Percentiles rank a stretch among this genome's conserved stretches.
These are phyloP conservation scores for Dactylella cylindrospora DNA, from an alignment of 2,329 filamentous ascomycete genomes.

Conservation along the genomic window DNA sequence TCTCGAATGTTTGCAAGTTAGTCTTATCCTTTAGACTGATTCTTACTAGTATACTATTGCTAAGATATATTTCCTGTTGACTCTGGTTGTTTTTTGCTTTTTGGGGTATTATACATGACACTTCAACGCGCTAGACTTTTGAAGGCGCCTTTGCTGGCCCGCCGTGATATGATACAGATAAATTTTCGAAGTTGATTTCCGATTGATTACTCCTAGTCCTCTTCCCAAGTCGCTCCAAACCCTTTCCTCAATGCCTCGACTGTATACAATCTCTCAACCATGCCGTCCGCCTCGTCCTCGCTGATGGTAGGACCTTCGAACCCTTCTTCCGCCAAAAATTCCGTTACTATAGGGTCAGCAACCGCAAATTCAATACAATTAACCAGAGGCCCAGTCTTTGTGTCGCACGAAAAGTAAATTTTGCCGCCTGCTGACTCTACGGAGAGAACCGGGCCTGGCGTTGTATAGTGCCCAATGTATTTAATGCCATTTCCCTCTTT, in stretches of 20 bases:
- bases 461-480: constrained; percentile 6
- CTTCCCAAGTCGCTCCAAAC: constrained; percentile 32
- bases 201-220: no score
- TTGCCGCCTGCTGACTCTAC: background rate
- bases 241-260: constrained; percentile 28
- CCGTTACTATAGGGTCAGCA: background rate
- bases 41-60: no score
- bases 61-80: no score
- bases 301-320: constrained; percentile 5
- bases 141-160: no score
- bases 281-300: constrained; percentile 8
- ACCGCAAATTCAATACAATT: constrained; percentile 6
- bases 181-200: no score
- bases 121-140: no score
- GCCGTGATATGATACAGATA: no score
- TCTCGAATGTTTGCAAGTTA: no score
- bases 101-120: no score
- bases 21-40: no score
- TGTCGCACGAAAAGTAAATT: constrained; percentile 18
- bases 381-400: background rate
- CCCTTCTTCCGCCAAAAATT: constrained; percentile 6
- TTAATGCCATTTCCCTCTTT: background rate
- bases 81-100: no score
- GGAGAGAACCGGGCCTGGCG: constrained; percentile 14
- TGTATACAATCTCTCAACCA: constrained; percentile 25